Evolutionary conservation across 108 stramenopile species (phyloP).

Genomic region (Nitzschia inconspicua): DNA sequence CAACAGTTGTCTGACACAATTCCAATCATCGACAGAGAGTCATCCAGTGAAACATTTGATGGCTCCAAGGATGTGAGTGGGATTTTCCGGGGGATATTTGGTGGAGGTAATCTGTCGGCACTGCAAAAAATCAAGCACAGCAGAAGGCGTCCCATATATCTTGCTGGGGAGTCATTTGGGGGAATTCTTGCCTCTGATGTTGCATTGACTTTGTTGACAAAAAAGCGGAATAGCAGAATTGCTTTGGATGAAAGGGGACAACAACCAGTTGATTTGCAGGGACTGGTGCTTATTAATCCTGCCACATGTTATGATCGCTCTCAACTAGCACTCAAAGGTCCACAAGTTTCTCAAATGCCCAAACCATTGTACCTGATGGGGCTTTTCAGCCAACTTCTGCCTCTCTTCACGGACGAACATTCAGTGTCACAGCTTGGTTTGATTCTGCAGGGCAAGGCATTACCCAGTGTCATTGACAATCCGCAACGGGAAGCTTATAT

Average conservation of each 20-base stretch:
- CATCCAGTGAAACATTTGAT: background rate
- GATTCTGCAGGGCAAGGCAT: constrained; percentile 66
- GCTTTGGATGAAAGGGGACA: no score
- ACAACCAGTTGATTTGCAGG: constrained; percentile 29
- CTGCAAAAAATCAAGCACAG: constrained; percentile 1
- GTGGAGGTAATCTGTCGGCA: no score
- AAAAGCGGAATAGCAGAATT: background rate
- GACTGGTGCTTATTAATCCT: constrained; percentile 79
- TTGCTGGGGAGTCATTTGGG: constrained; percentile 88
- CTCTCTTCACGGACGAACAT: constrained; percentile 70
- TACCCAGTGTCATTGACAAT: constrained; percentile 77
- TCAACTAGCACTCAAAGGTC: constrained; percentile 56
- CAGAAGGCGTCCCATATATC: constrained; percentile 42
- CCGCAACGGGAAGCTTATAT: constrained; percentile 76
- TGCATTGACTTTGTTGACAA: constrained; percentile 35
- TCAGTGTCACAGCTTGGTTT: constrained; percentile 57
- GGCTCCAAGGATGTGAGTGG: no score
- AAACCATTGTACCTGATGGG: constrained; percentile 45
- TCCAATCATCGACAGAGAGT: background rate
- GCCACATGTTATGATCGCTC: constrained; percentile 83
- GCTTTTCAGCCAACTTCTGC: constrained; percentile 48
- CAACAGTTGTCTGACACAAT: background rate
- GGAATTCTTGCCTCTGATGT: constrained; percentile 77
- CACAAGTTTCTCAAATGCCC: constrained; percentile 51
- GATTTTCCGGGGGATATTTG: no score